Conservation (phyloP, 2,329 filamentous ascomycete genomes). For the Xylaria sp. region DNA sequence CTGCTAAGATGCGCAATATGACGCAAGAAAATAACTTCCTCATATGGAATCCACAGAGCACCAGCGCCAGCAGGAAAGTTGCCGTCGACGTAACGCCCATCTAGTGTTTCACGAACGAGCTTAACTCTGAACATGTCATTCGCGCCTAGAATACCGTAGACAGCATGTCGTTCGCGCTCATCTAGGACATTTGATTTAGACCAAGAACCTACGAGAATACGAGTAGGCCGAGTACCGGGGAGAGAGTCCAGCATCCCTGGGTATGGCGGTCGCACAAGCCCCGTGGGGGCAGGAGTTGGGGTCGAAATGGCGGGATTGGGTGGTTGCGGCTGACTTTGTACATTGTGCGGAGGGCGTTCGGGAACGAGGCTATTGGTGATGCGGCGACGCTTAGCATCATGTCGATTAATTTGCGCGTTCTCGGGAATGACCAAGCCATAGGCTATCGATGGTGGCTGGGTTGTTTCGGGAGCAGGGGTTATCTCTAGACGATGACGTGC, state of each 20-base stretch:
- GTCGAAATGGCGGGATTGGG: slow-evolving; percentile 9
- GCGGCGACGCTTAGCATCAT: slow-evolving; percentile 62
- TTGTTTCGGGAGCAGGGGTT: slow-evolving; percentile 58
- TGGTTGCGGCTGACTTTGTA: slow-evolving; percentile 18
- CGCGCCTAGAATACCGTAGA: slow-evolving; percentile 70
- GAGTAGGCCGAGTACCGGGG: slow-evolving; percentile 65
- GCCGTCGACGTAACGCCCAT: slow-evolving; percentile 67
- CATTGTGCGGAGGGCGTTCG: slow-evolving; percentile 39
- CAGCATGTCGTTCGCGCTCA: slow-evolving; percentile 66
- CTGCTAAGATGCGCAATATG: slow-evolving; percentile 64
- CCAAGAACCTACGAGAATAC: slow-evolving; percentile 71
- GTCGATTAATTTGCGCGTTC: slow-evolving; percentile 50
- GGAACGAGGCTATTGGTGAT: slow-evolving; percentile 53
- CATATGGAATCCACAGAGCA: slow-evolving; percentile 71
- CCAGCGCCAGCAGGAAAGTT: slow-evolving; percentile 71
- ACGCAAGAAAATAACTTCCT: slow-evolving; percentile 68
- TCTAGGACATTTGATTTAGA: slow-evolving; percentile 61
- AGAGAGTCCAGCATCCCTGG: slow-evolving; percentile 47
- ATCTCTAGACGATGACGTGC: slow-evolving; percentile 58
- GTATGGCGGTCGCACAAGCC: slow-evolving; percentile 30
- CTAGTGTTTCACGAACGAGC: slow-evolving; percentile 68
- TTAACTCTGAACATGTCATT: slow-evolving; percentile 75
- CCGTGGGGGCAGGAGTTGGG: slow-evolving; percentile 11
- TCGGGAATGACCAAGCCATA: slow-evolving; percentile 64
- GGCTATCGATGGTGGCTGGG: slow-evolving; percentile 59